Evolutionary conservation across 129 eudicot genomes (phyloP).

Genomic region (Logfia minima): DNA sequence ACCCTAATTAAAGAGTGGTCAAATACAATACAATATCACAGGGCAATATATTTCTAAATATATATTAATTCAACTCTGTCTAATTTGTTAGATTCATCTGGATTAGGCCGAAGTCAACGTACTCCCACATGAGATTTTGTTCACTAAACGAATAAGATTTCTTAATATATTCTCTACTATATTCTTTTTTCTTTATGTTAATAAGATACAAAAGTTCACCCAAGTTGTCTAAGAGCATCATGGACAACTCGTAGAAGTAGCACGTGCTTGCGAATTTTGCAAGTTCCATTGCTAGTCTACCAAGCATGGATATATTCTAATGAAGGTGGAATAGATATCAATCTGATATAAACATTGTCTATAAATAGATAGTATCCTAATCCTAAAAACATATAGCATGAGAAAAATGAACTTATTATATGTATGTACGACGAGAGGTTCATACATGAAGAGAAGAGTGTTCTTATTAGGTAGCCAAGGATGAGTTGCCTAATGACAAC

Average conservation of each 20-base stretch:
- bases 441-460: slow-evolving; percentile 28
- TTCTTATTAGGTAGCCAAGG: slow-evolving; percentile 35
- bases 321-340: slow-evolving; percentile 8
- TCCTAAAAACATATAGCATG: not conserved
- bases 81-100: not conserved
- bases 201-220: not conserved
- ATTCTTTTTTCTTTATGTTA: slow-evolving; percentile 1
- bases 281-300: slow-evolving; percentile 5
- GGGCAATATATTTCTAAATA: no score
- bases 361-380: slow-evolving; percentile 20
- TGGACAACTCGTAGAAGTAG: not conserved
- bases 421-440: not conserved
- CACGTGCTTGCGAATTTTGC: slow-evolving; percentile 20
- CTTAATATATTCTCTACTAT: not conserved
- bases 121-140: not conserved
- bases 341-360: not conserved
- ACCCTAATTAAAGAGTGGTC: slow-evolving; percentile 8
- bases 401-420: not conserved
- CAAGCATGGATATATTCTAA: slow-evolving; percentile 11
- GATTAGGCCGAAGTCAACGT: slow-evolving; percentile 17
- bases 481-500: slow-evolving; percentile 38
- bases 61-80: not conserved
- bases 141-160: slow-evolving; percentile 8
- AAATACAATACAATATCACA: not conserved
- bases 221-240: not conserved